Conservation (phyloP, 352 stramenopile species). For the Globisporangium cederbergense region DNA sequence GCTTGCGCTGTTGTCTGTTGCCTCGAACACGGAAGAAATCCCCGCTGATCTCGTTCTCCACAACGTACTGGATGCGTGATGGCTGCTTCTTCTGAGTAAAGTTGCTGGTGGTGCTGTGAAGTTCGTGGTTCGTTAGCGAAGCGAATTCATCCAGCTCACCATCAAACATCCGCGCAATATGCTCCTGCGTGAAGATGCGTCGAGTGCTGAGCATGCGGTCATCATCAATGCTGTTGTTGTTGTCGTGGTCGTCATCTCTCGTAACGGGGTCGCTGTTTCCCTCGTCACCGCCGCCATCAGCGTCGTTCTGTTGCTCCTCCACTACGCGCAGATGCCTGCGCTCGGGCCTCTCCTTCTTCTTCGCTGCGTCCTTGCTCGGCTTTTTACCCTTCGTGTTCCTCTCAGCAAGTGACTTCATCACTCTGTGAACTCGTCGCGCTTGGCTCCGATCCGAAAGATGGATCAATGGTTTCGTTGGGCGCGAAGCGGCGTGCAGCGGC, state of each 20-base stretch:
- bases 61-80: conserved; percentile 26
- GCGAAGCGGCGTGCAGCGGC: neutral
- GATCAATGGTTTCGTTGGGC: too few species aligned
- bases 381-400: conserved; percentile 2
- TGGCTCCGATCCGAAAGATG: too few species aligned
- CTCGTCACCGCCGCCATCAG: neutral
- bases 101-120: neutral
- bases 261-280: neutral
- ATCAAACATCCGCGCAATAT: conserved; percentile 16
- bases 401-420: neutral
- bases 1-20: neutral
- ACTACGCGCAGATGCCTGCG: neutral
- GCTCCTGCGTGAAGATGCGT: conserved; percentile 10
- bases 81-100: neutral
- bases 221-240: neutral
- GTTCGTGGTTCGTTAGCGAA: neutral
- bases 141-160: conserved; percentile 16
- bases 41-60: conserved; percentile 59
- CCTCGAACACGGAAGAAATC: conserved; percentile 52
- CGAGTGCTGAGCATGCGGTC: neutral
- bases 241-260: neutral
- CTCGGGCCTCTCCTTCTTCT: neutral
- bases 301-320: neutral
- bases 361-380: neutral
- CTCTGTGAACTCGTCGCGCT: neutral